A percentile compares a stretch with the other conserved stretches of the same genome.
Evolutionary conservation across 805 yeast genomes (phyloP).

Genomic region (Metschnikowia continentalis): DNA sequence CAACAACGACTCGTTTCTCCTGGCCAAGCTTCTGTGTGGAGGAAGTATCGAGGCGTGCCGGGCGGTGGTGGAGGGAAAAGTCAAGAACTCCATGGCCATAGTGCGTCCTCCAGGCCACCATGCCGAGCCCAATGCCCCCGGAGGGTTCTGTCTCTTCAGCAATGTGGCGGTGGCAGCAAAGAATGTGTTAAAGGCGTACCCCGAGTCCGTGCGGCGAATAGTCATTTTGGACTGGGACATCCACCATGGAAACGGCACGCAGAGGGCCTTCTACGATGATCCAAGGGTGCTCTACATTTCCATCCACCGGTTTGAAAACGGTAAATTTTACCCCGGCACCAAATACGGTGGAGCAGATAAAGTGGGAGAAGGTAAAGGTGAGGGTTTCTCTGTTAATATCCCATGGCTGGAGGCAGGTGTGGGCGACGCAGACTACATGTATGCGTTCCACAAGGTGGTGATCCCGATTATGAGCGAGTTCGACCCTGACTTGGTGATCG

Average conservation of each 20-base stretch:
- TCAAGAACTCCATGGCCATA: slow-evolving; percentile 87
- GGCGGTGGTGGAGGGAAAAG: slow-evolving; percentile 90
- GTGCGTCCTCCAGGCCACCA: slow-evolving; percentile 99
- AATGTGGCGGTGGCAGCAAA: slow-evolving; percentile 97
- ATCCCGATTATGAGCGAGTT: slow-evolving; percentile 88
- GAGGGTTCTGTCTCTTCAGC: slow-evolving; percentile 93
- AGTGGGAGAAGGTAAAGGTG: slow-evolving; percentile 82
- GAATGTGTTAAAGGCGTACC: slow-evolving; percentile 72
- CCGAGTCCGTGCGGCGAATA: slow-evolving; percentile 81
- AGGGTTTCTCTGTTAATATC: slow-evolving; percentile 82
- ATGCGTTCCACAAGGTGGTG: slow-evolving; percentile 81
- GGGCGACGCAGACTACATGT: slow-evolving; percentile 92
- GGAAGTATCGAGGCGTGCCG: slow-evolving; percentile 95
- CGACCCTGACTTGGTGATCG: slow-evolving; percentile 87
- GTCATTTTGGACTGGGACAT: slow-evolving; percentile 96
- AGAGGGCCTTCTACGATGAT: slow-evolving; percentile 82
- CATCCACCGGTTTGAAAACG: slow-evolving; percentile 87
- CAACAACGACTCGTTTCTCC: slow-evolving; percentile 80
- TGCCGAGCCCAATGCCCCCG: slow-evolving; percentile 96
- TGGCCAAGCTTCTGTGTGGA: slow-evolving; percentile 92
- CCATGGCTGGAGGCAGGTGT: slow-evolving; percentile 94
- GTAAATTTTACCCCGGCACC: slow-evolving; percentile 92
- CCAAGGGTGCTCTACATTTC: slow-evolving; percentile 90
- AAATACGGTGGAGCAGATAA: slow-evolving; percentile 76
- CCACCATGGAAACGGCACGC: slow-evolving; percentile 99